Evolutionary conservation across 495 filamentous ascomycete species (phyloP), one percentile per base, ranked within the genome.

Genomic region (Aspergillus sparsus): DNA sequence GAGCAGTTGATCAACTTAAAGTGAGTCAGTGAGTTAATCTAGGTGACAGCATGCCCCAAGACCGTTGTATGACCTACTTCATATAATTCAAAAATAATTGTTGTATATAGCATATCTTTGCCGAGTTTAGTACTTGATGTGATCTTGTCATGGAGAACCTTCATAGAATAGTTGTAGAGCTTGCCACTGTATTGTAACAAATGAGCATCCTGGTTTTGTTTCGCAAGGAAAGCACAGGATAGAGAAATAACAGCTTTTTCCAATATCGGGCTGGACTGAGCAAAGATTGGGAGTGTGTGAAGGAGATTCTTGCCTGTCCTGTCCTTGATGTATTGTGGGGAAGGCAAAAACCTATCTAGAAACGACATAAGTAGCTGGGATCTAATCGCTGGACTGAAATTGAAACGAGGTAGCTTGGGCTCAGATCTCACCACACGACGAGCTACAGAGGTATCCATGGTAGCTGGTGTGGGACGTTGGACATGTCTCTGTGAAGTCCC

Each of bases 1-100:
- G 64, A 70, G n/a, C 60, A 67, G 61, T 68, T 65, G 18, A 70
- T 62, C 41, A 69, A 59, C 64, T 68, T 15, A n/a, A 47, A 10
- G n/a, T n/a, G n/a, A n/a, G n/a, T n/a, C n/a, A 15, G 15, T 13
- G 39, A 37, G 42, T 62, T 39, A 62, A 50, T 21, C 7, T 47
- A 46, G 16, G 36, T 12, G 15, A 15, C 16, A 8, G 39, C 21
- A 35, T 7, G 34, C 39, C 11, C 11, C 11, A 12, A 18, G 27
- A 15, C 34, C 18, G n/a, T 15, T 2, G 16, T 16, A n/a, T n/a
- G 0, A 12, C 42, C 52, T 64, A 68, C 67, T 60, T 70, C 66
- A 50, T 70, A 70, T 34, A 68, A 44, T 53, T 72, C 62, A 41
- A 70, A 66, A 6, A 67, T 49, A 10, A 71, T 61, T 2, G 63